Base-by-base conservation (phyloP, 495 filamentous ascomycete species). In the Xylaria acuta region DNA sequence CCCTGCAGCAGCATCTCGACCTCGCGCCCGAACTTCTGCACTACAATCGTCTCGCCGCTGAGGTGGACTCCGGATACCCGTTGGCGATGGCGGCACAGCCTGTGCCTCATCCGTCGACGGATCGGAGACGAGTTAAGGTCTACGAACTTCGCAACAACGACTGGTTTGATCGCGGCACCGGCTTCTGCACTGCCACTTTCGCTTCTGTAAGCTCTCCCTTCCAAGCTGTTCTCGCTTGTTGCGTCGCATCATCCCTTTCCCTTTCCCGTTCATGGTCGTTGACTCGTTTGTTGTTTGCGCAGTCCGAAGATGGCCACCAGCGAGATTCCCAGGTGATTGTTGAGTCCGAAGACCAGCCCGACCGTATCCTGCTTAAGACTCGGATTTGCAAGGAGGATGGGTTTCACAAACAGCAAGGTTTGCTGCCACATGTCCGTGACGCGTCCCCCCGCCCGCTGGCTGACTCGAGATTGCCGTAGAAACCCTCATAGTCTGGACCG, bases 401-500 rank as follows among this genome's bases (percentile, higher is more conserved):
- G 51, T 98, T 98, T 82, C 94, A 98, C 82, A 98, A 98, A 82
- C 96, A 99, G 78, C 96, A 98, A 91, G 94, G 94, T 95, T 86
- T 77, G 82, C 82, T 40, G 27, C 60, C 6, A 9, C n/a, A 25
- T 66, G 22, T 65, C 51, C 59, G n/a, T 49, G 59, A 3, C 25
- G 30, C 16, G 25, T 67, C 56, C n/a, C 30, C 0, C 41, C 69
- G 30, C 49, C 20, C 9, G 64, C 11, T 73, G 0, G 64, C 75
- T 86, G 74, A 86, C 73, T 30, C 51, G 30, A 25, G 14, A 58
- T 43, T 49, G 73, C 76, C 64, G 18, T 81, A 94, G 96, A 98
- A 81, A 99, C 96, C 20, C 88, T 99, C 58, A 99, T 99, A 59
- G 94, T 99, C 58, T 99, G 96, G 96, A 98, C 96, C 25, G 96